A percentile compares a stretch with the other conserved stretches of the same genome.
Conservation (phyloP, 1,284 basidiomycete genomes). For the Cutaneotrichosporon spelunceum region DNA sequence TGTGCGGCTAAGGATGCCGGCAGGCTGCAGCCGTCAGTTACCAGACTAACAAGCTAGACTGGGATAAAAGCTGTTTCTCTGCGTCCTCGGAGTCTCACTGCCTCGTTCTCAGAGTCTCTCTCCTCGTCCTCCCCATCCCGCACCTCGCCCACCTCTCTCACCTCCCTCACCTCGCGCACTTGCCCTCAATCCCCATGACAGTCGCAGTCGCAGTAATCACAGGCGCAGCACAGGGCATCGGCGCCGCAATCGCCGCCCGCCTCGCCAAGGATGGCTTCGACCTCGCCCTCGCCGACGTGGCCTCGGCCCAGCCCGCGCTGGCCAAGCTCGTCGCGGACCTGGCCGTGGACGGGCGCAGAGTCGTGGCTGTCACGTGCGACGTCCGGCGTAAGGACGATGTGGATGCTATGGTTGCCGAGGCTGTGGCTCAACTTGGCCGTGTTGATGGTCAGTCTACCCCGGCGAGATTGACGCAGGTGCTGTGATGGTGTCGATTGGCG, state of each 20-base stretch:
- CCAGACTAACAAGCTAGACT: no score
- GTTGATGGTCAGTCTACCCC: slow-evolving; percentile 37
- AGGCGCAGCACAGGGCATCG: slow-evolving; percentile 54
- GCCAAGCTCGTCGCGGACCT: slow-evolving; percentile 36
- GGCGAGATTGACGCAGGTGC: no score
- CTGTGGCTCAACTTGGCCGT: slow-evolving; percentile 44
- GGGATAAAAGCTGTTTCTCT: no score
- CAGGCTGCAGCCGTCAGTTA: no score
- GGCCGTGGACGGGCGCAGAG: slow-evolving; percentile 35
- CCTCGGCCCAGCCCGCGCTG: slow-evolving; percentile 19
- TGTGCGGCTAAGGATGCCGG: no score
- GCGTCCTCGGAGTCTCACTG: no score
- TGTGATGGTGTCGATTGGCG: no score
- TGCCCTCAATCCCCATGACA: neutral
- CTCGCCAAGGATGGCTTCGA: slow-evolving; percentile 54
- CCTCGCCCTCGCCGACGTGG: slow-evolving; percentile 50
- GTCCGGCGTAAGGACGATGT: slow-evolving; percentile 41
- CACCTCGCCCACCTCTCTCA: neutral
- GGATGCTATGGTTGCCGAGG: slow-evolving; percentile 36
- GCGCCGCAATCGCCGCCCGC: slow-evolving; percentile 53
- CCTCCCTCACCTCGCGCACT: neutral
- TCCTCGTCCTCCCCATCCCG: no score
- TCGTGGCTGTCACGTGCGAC: slow-evolving; percentile 41
- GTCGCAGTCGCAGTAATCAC: slow-evolving; percentile 50
- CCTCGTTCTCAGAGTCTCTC: no score